Conservation (phyloP, 139 green algal genomes). For the Chlamydomonas incerta region DNA sequence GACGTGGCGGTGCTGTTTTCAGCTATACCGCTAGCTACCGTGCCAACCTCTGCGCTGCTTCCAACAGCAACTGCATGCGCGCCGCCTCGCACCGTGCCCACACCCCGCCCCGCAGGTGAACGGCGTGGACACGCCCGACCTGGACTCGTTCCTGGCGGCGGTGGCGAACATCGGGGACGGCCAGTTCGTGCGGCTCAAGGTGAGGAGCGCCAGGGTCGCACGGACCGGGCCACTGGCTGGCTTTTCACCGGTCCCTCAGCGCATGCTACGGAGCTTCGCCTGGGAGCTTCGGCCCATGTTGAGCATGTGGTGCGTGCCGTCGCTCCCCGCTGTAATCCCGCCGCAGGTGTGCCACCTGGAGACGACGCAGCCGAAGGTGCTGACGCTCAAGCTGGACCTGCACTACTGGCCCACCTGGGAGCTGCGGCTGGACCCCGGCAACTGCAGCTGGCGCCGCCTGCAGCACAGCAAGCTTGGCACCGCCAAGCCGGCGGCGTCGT, state of each 20-base stretch:
- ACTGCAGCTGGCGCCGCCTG: slow-evolving; percentile 63
- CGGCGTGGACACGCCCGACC: slow-evolving; percentile 69
- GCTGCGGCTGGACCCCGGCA: slow-evolving; percentile 68
- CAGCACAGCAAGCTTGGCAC: slow-evolving; percentile 28
- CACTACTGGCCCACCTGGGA: slow-evolving; percentile 90
- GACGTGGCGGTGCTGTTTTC: too few relatives aligned
- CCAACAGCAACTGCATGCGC: too few relatives aligned
- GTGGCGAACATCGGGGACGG: slow-evolving; percentile 19
- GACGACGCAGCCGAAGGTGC: slow-evolving; percentile 77
- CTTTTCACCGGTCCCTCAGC: too few relatives aligned
- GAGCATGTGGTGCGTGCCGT: too few relatives aligned
- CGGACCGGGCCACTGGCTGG: too few relatives aligned
- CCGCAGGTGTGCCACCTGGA: slow-evolving; percentile 72
- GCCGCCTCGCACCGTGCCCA: too few relatives aligned
- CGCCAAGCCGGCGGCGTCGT: neutral
- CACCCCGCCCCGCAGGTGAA: slow-evolving; percentile 59
- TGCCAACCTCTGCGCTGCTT: too few relatives aligned
- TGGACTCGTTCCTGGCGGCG: slow-evolving; percentile 66
- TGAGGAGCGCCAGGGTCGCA: too few relatives aligned
- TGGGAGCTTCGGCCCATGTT: too few relatives aligned
- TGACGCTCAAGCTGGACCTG: slow-evolving; percentile 87
- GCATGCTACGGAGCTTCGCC: too few relatives aligned
- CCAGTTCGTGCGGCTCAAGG: slow-evolving; percentile 47
- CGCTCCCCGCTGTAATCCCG: too few relatives aligned
- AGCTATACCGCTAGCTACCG: too few relatives aligned